Evolutionary conservation across 768 basidiomycete species (phyloP), one percentile per base, ranked within the genome.

Genomic region (Leucocoprinus leucothites): DNA sequence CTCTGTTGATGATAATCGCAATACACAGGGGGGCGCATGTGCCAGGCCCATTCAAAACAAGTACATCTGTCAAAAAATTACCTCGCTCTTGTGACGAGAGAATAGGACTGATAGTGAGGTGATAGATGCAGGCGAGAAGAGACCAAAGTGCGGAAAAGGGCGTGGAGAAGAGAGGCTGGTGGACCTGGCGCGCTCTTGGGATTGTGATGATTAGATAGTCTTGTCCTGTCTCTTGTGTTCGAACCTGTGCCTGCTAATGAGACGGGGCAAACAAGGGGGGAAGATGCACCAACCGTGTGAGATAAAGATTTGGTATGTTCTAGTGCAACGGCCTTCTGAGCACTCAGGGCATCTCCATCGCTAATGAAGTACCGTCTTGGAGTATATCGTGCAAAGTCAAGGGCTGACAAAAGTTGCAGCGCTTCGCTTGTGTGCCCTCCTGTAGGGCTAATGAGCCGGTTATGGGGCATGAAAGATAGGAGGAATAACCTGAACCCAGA

Each of bases 341-440:
- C 74, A 64, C 94, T 97, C 56, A 98, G 77, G 19, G 66, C 60
- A 68, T 99, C 96, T 1, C 89, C 94, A 59, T 89, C 78, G 60
- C 88, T 88, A 60, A 91, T 69, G 51, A 98, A 78, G 66, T 98
- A 99, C 35, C 77, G 83, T 55, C 97, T 79, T 14, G 82, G 85
- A 6, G 75, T 76, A 69, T 94, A 98, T 41, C 89, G 82, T 11
- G 73, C 64, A 57, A 88, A 86, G 65, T 94, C 85, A 22, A 99
- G 69, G 11, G 85, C 72, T 2, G 86, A 87, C 24, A 90, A 53
- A 24, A 98, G 76, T 31, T 78, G 74, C 59, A 96, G 69, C 41
- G 87, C 89, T 75, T 99, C 97, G 58, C 81, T 85, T 14, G 94
- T 97, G 71, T 99, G 97, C 0, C 97, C 97, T 43, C 97, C 96